Evolutionary conservation across 495 filamentous ascomycete genomes (phyloP).

Genomic region (Aspergillus mulundensis): DNA sequence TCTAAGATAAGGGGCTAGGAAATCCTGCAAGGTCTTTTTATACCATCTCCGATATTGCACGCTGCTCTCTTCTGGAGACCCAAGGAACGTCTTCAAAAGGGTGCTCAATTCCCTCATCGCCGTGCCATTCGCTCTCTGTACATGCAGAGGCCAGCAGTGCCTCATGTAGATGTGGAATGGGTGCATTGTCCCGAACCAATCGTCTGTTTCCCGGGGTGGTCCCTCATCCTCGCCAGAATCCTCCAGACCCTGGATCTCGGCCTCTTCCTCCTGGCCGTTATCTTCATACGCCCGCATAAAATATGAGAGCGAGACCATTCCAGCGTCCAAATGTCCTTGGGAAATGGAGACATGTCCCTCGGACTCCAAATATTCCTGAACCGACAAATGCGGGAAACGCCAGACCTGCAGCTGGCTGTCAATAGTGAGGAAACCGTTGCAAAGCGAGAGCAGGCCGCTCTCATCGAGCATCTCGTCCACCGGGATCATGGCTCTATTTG

Average conservation of each 20-base stretch:
- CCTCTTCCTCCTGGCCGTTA: too few species aligned
- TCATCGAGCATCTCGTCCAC: slow-evolving; percentile 13
- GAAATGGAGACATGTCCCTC: slow-evolving; percentile 4
- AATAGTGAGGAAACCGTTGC: slow-evolving; percentile 26
- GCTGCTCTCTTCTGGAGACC: slow-evolving; percentile 24
- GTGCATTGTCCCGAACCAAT: slow-evolving; percentile 7
- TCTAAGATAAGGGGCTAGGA: too few species aligned
- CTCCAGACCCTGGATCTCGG: too few species aligned
- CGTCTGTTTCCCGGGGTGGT: neutral
- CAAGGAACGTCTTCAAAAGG: slow-evolving; percentile 28
- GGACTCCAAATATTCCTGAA: slow-evolving; percentile 25
- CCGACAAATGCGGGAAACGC: slow-evolving; percentile 31
- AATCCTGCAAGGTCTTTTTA: neutral
- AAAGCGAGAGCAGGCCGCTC: slow-evolving; percentile 23
- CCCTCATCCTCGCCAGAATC: too few species aligned
- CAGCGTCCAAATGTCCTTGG: neutral
- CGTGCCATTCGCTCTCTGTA: slow-evolving; percentile 14
- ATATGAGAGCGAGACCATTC: too few species aligned
- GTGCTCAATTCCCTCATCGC: slow-evolving; percentile 8
- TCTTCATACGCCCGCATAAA: too few species aligned
- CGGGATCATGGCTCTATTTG: neutral
- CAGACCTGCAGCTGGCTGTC: slow-evolving; percentile 24
- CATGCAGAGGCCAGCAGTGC: slow-evolving; percentile 25
- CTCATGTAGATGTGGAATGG: slow-evolving; percentile 23
- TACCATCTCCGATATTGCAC: slow-evolving; percentile 27